phyloP scores from a whole-genome alignment of 2,329 filamentous ascomycete species.

The Teratosphaeria epicoccoides region DNA sequence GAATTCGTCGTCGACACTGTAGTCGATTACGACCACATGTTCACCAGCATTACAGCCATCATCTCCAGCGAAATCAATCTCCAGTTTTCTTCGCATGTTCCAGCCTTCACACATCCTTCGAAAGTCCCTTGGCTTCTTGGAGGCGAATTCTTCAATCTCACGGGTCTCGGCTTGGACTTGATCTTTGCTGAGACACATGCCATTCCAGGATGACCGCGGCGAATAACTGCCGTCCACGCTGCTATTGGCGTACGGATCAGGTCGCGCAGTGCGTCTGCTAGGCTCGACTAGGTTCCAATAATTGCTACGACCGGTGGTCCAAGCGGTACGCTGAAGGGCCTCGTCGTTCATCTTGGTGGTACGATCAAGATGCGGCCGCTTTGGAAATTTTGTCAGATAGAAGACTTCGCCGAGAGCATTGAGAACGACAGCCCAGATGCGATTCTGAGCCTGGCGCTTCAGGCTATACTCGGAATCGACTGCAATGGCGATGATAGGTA shows the following conservation, averaged over 20 bases:
- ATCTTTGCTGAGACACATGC: slow-evolving; percentile 58
- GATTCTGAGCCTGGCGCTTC: slow-evolving; percentile 56
- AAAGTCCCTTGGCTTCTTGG: slow-evolving; percentile 66
- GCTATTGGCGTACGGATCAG: slow-evolving; percentile 62
- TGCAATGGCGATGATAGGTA: slow-evolving; percentile 74
- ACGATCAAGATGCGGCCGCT: slow-evolving; percentile 41
- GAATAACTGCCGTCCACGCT: slow-evolving; percentile 63
- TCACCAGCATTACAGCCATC: slow-evolving; percentile 70
- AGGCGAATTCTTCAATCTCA: slow-evolving; percentile 69
- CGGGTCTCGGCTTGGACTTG: slow-evolving; percentile 66
- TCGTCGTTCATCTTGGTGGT: slow-evolving; percentile 41
- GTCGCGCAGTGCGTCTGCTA: slow-evolving; percentile 60
- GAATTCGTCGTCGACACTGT: slow-evolving; percentile 54
- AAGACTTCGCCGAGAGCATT: slow-evolving; percentile 90
- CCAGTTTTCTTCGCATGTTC: slow-evolving; percentile 80
- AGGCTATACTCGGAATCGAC: slow-evolving; percentile 73
- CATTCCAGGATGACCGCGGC: slow-evolving; percentile 64
- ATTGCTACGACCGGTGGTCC: slow-evolving; percentile 67
- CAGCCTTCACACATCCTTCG: slow-evolving; percentile 68
- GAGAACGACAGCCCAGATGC: slow-evolving; percentile 83
- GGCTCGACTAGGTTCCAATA: slow-evolving; percentile 73
- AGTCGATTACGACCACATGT: slow-evolving; percentile 60
- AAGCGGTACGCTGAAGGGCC: slow-evolving; percentile 53
- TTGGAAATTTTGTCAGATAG: slow-evolving; percentile 65
- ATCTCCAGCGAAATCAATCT: slow-evolving; percentile 81